These are phyloP conservation scores for Plasmodium coatneyi DNA, from an alignment of 169 alveolate genomes.

Conservation along the genomic window DNA sequence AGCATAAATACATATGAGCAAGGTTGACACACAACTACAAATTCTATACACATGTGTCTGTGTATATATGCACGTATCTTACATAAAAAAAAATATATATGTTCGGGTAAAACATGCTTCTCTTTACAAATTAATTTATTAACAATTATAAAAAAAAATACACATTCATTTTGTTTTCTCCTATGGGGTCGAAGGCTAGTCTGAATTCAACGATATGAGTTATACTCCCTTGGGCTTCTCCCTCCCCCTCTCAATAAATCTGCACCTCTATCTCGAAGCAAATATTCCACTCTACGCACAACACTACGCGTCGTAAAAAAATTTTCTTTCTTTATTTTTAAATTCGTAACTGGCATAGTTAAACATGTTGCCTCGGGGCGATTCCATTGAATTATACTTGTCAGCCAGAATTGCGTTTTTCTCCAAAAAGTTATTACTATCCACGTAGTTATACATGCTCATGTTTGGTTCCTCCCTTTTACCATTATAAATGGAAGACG, in stretches of 20 bases:
- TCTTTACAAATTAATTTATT: not conserved
- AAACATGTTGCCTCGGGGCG: conserved; percentile 20
- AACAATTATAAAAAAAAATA: not conserved
- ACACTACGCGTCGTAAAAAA: conserved; percentile 30
- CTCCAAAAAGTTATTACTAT: conserved; percentile 23
- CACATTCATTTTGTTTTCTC: not conserved
- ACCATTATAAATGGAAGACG: conserved; percentile 18
- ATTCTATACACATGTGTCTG: not conserved
- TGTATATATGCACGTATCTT: not conserved
- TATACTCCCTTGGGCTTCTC: not conserved
- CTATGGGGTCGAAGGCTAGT: not conserved
- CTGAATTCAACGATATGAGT: not conserved
- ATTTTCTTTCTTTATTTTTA: conserved; percentile 37
- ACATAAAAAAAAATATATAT: conserved; percentile 13
- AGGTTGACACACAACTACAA: not conserved
- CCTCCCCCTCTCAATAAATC: not conserved
- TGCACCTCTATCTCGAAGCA: not conserved
- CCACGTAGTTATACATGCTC: conserved; percentile 9
- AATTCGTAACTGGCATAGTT: conserved; percentile 31
- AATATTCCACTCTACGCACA: not conserved
- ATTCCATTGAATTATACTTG: conserved; percentile 19
- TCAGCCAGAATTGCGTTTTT: conserved; percentile 27
- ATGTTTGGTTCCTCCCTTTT: conserved; percentile 34
- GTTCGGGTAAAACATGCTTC: not conserved
- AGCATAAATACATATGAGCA: conserved; percentile 14